Percentiles rank a stretch among this genome's conserved stretches.
phyloP scores from a whole-genome alignment of 192 early-diverging fungal genomes.

The Funneliformis mosseae region DNA sequence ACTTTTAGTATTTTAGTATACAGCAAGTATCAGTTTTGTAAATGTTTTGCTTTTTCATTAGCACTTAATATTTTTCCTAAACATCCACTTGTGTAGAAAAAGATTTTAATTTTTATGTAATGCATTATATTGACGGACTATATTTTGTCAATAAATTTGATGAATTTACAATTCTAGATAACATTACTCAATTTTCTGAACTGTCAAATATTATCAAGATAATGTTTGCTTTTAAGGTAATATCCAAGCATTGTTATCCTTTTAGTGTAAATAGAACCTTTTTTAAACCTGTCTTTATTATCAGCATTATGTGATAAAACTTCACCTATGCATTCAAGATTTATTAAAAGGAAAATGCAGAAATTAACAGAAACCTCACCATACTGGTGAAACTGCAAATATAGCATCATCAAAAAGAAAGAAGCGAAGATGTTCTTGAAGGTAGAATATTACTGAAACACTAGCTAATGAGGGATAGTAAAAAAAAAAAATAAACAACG shows the following conservation, averaged over 20 bases:
- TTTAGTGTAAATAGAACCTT: neutral
- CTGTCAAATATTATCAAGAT: neutral
- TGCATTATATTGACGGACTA: neutral
- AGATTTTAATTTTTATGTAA: neutral
- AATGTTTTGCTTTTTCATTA: neutral
- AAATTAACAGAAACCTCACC: neutral
- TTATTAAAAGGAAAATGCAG: neutral
- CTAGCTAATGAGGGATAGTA: too few relatives aligned
- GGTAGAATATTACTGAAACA: too few relatives aligned
- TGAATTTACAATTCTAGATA: neutral
- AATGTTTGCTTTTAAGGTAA: slow-evolving; percentile 14
- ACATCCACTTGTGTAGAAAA: too few relatives aligned
- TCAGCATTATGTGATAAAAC: neutral
- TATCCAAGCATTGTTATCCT: neutral
- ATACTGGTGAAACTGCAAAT: neutral
- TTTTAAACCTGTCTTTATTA: neutral
- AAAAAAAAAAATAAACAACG: too few relatives aligned
- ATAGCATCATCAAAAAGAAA: neutral
- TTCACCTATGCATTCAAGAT: neutral
- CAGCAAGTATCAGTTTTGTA: neutral
- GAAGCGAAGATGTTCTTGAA: neutral
- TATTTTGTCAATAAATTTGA: neutral
- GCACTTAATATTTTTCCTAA: neutral
- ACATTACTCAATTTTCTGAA: neutral
- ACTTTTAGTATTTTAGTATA: neutral